These are phyloP conservation scores for Candida khao-thaluensis DNA, from an alignment of 805 yeast genomes.

Conservation along the genomic window DNA sequence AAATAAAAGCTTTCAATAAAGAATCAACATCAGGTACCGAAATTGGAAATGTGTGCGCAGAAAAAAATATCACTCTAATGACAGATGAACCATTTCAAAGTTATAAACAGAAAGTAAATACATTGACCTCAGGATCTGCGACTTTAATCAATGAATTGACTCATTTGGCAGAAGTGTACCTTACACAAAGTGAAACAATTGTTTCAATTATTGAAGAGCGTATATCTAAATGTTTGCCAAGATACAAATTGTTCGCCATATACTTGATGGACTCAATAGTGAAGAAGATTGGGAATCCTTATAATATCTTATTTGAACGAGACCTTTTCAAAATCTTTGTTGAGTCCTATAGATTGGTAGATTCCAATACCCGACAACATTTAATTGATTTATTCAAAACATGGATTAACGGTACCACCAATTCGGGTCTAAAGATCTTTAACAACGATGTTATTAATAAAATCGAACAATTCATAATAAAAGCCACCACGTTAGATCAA, in stretches of 20 bases:
- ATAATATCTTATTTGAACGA: constrained; percentile 36
- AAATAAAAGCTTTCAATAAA: too few species aligned
- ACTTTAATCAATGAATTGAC: constrained; percentile 41
- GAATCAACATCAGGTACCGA: too few species aligned
- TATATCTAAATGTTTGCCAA: constrained; percentile 37
- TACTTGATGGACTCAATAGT: constrained; percentile 43
- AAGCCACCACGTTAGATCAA: constrained; percentile 28
- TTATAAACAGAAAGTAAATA: constrained; percentile 18
- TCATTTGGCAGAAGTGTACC: constrained; percentile 32
- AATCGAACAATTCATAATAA: constrained; percentile 40
- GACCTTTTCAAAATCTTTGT: constrained; percentile 36
- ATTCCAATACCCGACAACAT: constrained; percentile 37
- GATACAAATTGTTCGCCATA: constrained; percentile 34
- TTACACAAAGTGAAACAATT: constrained; percentile 33
- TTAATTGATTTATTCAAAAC: constrained; percentile 42
- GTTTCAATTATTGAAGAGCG: constrained; percentile 35
- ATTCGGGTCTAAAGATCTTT: constrained; percentile 34
- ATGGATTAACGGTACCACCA: constrained; percentile 37
- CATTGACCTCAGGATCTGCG: constrained; percentile 37
- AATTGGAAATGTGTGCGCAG: too few species aligned
- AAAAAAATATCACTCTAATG: constrained; percentile 1
- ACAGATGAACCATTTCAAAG: constrained; percentile 2
- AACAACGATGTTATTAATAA: constrained; percentile 26
- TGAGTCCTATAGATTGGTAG: constrained; percentile 40
- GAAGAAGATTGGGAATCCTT: constrained; percentile 45